Conservation (phyloP, 768 basidiomycete genomes). For the Favolaschia claudopus region DNA sequence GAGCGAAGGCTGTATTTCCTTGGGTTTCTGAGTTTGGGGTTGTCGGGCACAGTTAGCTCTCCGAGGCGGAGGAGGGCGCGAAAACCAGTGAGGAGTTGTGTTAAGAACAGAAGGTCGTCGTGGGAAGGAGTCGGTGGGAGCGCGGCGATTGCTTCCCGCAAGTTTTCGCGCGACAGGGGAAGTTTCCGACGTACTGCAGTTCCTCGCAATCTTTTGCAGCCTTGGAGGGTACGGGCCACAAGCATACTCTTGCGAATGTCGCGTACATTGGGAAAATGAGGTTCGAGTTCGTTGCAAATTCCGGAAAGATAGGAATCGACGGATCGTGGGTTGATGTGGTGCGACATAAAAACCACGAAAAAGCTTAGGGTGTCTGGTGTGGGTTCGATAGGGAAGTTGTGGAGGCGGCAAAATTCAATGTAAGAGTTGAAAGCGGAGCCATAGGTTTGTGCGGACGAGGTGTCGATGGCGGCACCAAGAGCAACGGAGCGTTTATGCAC, state of each 20-base stretch:
- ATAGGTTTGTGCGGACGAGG: constrained; percentile 28
- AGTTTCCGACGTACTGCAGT: constrained; percentile 32
- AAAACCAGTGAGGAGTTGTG: too few relatives aligned
- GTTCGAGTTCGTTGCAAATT: constrained; percentile 42
- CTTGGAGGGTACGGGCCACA: constrained; percentile 35
- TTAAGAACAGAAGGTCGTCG: constrained; percentile 20
- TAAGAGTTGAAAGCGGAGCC: constrained; percentile 40
- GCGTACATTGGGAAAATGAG: constrained; percentile 41
- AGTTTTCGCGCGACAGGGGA: constrained; percentile 28
- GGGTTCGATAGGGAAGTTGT: constrained; percentile 35
- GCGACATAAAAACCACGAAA: constrained; percentile 42
- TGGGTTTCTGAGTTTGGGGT: not conserved
- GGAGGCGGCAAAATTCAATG: constrained; percentile 33
- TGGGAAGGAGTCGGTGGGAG: not conserved
- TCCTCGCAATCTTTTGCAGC: constrained; percentile 30
- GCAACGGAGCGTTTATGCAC: too few relatives aligned
- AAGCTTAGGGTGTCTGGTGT: constrained; percentile 42
- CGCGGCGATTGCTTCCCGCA: constrained; percentile 3
- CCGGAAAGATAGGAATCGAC: constrained; percentile 46
- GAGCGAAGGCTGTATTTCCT: constrained; percentile 24
- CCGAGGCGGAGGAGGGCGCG: too few relatives aligned
- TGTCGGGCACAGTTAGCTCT: too few relatives aligned
- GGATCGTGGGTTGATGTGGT: constrained; percentile 42
- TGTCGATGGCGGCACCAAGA: too few relatives aligned
- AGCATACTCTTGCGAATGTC: constrained; percentile 24